phyloP scores from a whole-genome alignment of 176 grass and related monocot genomes.

The Eragrostis curvula region DNA sequence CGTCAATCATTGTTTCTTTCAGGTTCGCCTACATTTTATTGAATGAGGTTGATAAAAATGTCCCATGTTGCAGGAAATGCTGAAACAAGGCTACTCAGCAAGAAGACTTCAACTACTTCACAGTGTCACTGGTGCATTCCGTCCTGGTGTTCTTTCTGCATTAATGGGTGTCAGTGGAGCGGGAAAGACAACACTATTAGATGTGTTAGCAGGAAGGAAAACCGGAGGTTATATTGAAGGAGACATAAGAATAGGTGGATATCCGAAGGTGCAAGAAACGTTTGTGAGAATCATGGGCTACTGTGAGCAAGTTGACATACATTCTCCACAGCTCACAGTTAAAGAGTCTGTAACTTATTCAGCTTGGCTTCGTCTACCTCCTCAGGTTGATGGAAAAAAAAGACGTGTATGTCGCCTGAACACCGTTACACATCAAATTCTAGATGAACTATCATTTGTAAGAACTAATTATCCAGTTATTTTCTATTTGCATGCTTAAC shows the following conservation, averaged over 20 bases:
- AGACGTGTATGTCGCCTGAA: conserved; percentile 36
- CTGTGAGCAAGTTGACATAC: conserved; percentile 60
- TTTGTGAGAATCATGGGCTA: conserved; percentile 67
- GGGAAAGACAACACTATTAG: conserved; percentile 68
- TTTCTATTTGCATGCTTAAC: not conserved
- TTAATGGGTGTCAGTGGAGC: conserved; percentile 65
- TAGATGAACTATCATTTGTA: not conserved
- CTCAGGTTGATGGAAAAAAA: conserved; percentile 41
- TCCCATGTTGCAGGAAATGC: conserved; percentile 14
- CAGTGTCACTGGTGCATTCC: conserved; percentile 46
- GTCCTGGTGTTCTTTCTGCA: conserved; percentile 60
- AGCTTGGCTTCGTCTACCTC: conserved; percentile 60
- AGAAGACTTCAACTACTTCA: conserved; percentile 59
- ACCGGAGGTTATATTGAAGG: conserved; percentile 60
- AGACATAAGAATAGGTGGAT: conserved; percentile 63
- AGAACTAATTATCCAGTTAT: not conserved
- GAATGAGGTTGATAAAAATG: not conserved
- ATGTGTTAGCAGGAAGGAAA: conserved; percentile 66
- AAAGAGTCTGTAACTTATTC: conserved; percentile 62
- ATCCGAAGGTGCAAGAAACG: conserved; percentile 63
- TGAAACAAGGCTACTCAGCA: conserved; percentile 17
- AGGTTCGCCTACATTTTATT: not conserved
- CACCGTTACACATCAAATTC: not conserved
- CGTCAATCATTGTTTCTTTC: not conserved
- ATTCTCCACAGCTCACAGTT: conserved; percentile 67